Evolutionary conservation across 2,329 filamentous ascomycete genomes (phyloP).

Genomic region (Stagonosporopsis rhizophila): DNA sequence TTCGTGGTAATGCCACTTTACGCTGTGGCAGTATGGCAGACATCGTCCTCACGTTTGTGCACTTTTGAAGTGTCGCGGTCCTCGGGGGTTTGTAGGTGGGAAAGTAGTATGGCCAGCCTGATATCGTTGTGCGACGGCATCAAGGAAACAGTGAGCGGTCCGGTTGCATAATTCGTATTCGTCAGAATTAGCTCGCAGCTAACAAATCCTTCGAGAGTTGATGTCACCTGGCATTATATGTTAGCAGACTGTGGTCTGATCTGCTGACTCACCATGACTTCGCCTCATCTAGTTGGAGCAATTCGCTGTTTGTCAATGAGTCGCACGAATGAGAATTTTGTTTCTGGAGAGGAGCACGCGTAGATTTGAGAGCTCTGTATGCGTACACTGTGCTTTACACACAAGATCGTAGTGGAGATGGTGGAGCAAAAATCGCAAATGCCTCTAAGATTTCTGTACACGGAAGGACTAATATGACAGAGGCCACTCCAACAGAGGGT

Average conservation of each 20-base stretch:
- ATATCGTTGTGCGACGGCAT: not conserved
- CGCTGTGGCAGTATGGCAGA: no score
- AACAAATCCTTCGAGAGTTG: not conserved
- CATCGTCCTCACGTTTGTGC: not conserved
- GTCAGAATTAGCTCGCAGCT: not conserved
- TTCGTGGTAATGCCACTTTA: not conserved
- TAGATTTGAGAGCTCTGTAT: constrained; percentile 33
- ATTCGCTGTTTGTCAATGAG: constrained; percentile 3
- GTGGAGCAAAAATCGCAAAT: constrained; percentile 34
- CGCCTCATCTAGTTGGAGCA: not conserved
- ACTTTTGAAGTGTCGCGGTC: not conserved
- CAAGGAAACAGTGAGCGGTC: not conserved
- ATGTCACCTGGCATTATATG: not conserved
- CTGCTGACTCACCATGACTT: constrained; percentile 7
- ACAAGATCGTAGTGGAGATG: constrained; percentile 26
- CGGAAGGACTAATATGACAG: constrained; percentile 48
- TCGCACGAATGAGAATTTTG: not conserved
- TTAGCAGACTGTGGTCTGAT: constrained; percentile 15
- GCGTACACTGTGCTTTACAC: constrained; percentile 29
- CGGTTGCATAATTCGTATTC: not conserved
- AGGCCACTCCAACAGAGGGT: constrained; percentile 35
- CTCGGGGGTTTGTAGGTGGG: no score
- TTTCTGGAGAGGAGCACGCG: constrained; percentile 16
- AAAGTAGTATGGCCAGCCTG: not conserved
- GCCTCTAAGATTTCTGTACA: constrained; percentile 50